phyloP scores from a whole-genome alignment of 2,329 filamentous ascomycete species.

The Bretziella fagacearum region DNA sequence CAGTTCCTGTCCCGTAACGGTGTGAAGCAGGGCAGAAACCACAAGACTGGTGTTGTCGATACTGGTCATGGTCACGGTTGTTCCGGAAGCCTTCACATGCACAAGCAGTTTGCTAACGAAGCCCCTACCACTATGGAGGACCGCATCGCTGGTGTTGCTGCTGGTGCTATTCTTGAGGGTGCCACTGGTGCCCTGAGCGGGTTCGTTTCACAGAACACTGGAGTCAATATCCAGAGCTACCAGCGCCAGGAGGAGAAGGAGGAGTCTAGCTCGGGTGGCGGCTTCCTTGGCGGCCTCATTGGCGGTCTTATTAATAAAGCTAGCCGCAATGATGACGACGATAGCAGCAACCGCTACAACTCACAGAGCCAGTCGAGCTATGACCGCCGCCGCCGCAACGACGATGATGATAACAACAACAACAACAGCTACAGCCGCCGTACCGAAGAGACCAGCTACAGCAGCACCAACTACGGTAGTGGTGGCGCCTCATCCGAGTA shows the following conservation, averaged over 20 bases:
- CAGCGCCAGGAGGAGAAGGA: conserved; percentile 23
- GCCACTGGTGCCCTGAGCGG: conserved; percentile 35
- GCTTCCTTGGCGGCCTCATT: conserved; percentile 51
- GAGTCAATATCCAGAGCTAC: conserved; percentile 24
- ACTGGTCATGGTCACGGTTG: conserved; percentile 76
- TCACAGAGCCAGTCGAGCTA: conserved; percentile 31
- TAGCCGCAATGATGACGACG: conserved; percentile 27
- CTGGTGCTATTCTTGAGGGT: conserved; percentile 39
- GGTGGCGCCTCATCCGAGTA: conserved; percentile 30
- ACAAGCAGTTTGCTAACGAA: conserved; percentile 38
- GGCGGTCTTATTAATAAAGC: conserved; percentile 39
- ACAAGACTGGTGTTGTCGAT: conserved; percentile 72
- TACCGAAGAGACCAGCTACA: conserved; percentile 4
- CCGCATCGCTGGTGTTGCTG: conserved; percentile 38
- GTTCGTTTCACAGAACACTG: conserved; percentile 30
- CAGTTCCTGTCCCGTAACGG: conserved; percentile 61
- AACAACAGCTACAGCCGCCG: conserved; percentile 7
- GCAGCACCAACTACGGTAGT: conserved; percentile 22
- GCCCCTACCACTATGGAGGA: conserved; percentile 34
- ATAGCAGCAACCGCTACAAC: conserved; percentile 27
- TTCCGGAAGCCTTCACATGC: conserved; percentile 59
- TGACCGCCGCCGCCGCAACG: conserved; percentile 2
- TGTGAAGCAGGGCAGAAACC: conserved; percentile 61
- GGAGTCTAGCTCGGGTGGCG: conserved; percentile 45
- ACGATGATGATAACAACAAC: conserved; percentile 11